Evolutionary conservation across 2,329 filamentous ascomycete species (phyloP).

Genomic region (Emericellopsis cladophorae): DNA sequence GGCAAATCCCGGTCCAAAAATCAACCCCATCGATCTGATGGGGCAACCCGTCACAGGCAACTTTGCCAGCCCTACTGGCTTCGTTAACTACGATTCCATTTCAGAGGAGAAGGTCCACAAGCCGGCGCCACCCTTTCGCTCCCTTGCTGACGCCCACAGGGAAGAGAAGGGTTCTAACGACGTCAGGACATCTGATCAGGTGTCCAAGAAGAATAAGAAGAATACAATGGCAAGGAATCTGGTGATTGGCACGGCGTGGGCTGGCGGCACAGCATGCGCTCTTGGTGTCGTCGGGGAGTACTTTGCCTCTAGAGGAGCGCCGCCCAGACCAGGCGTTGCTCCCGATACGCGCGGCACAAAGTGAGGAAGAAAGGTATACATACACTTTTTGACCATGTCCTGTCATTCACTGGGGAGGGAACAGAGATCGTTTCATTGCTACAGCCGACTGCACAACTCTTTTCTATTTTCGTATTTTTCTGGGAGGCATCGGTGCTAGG

Average conservation of each 20-base stretch:
- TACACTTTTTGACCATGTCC: too few species aligned
- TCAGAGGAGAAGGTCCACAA: conserved; percentile 13
- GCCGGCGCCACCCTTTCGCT: conserved; percentile 21
- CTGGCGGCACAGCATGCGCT: conserved; percentile 43
- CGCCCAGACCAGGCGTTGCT: background rate
- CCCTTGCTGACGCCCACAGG: conserved; percentile 28
- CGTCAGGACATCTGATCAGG: conserved; percentile 10
- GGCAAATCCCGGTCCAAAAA: conserved; percentile 3
- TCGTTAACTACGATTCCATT: conserved; percentile 45
- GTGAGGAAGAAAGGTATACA: too few species aligned
- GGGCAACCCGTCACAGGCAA: conserved; percentile 35
- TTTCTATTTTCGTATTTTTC: too few species aligned
- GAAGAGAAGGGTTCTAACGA: conserved; percentile 36
- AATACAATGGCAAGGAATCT: conserved; percentile 32
- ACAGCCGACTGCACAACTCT: too few species aligned
- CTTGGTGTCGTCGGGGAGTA: conserved; percentile 47
- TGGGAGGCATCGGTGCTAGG: too few species aligned
- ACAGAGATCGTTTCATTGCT: too few species aligned
- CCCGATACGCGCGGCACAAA: too few species aligned
- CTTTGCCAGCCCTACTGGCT: conserved; percentile 53
- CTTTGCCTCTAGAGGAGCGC: conserved; percentile 30
- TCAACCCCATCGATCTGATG: conserved; percentile 50
- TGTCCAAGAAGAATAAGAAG: conserved; percentile 17
- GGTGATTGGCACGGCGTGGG: conserved; percentile 38
- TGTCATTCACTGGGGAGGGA: too few species aligned